Base-by-base conservation (phyloP, 2,329 filamentous ascomycete species). In the Microcyclosporella mali region DNA sequence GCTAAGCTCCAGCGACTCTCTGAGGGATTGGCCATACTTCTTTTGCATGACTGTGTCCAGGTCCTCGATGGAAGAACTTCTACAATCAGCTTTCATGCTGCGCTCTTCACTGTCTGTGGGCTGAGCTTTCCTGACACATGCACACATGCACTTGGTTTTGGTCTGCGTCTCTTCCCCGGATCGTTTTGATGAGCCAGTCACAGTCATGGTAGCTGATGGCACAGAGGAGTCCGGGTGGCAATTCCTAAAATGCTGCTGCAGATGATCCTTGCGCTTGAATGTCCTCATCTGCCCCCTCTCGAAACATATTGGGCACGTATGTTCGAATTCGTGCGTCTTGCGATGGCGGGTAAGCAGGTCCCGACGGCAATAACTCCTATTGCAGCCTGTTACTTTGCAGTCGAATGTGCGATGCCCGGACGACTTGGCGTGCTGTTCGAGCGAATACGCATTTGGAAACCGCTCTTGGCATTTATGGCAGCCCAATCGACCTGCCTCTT, bases 251-350 rank as follows among this genome's bases (percentile, higher is more conserved):
- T 45, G 43, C 32, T 46, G 40, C 18, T 33, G 25, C 2, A 51
- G 43, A 21, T 51, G 49, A 30, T 49, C 46, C 19, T 44, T 46
- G n/a, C 49, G 37, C 32, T 44, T 42, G 43, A 49, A 49, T 9
- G 40, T 34, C 18, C 41, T 49, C 18, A 14, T 16, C 16, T 19
- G n/a, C 6, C 27, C 25, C 11, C 16, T 15, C 19, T n/a, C 19
- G 19, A 32, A 32, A 46, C 33, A 37, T 15, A 38, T 25, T 6
- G 18, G 42, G 38, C 18, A 41, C 11, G 29, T 45, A 38, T 12
- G 19, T 18, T n/a, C 41, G 18, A 15, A 18, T 25, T 31, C 37
- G 35, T 36, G 42, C 11, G 28, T 33, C 29, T 30, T 46, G 16
- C 37, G 31, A 32, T 47, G 45, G 7, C 45, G 36, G 7, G 35